Evolutionary conservation across 2,329 filamentous ascomycete genomes (phyloP), one percentile per base, ranked within the genome.

Genomic region (Grosmannia huntii): DNA sequence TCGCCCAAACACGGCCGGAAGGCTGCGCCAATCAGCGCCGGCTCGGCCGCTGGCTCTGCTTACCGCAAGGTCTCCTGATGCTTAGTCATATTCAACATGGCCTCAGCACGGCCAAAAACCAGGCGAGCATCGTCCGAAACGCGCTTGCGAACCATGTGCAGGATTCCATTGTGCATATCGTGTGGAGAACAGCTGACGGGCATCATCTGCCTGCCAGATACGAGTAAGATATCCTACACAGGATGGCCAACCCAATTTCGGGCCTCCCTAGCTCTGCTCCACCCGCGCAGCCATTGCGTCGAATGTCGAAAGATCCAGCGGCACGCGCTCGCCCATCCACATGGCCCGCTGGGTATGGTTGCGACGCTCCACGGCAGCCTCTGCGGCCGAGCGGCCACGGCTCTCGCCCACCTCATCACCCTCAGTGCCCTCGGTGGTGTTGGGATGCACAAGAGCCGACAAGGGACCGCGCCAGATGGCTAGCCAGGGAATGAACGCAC

Each of bases 401-500:
- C 16, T 12, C 66, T 51, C 28, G 31, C 23, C 23, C 2, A 68
- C 65, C 0, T 62, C 54, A 54, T 57, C 57, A 23, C 46, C 62
- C 4, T 44, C 41, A 14, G 31, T 72, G 31, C 71, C 68, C 3
- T 73, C 70, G n/a, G 79, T 76, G 0, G 87, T 90, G 66, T 96
- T 96, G 0, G 90, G 90, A 69, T 96, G 91, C 1, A 96, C 70
- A 23, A 96, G 73, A 4, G 76, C 90, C 53, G 86, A 90, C 60
- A 96, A 70, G 2, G 89, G 88, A 0, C 90, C 90, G 5, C 90
- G 79, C 71, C 91, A 85, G 59, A 96, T 82, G 33, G 89, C 80
- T 33, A 96, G 73, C 90, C 90, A 96, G 0, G 89, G 80, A 46
- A 96, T 74, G 66, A 96, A 95, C 0, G 91, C 90, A 0, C 90